These are phyloP conservation scores for Bonia amplexicaulis DNA, from an alignment of 176 grass and related monocot species.

Conservation along the genomic window DNA sequence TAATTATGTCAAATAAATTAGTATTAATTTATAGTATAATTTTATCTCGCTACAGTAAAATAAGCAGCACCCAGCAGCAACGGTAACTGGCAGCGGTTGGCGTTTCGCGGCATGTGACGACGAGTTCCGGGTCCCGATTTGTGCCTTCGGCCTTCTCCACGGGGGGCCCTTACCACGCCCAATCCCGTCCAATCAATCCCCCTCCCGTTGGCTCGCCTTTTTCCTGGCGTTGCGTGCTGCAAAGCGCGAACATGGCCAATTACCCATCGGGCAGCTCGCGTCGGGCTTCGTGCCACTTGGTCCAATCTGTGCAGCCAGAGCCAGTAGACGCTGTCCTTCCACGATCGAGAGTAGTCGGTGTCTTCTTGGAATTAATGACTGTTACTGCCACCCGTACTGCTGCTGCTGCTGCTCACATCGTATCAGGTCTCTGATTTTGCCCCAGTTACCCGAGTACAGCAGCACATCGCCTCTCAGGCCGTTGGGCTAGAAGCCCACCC, in stretches of 20 bases:
- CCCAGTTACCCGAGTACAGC: background rate
- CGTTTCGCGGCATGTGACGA: constrained; percentile 20
- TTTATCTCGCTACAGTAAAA: no score
- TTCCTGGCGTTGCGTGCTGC: background rate
- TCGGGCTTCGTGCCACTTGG: background rate
- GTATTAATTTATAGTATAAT: no score
- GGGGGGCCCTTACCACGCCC: no score
- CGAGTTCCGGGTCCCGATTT: background rate
- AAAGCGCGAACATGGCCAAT: background rate
- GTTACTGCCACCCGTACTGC: background rate
- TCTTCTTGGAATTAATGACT: background rate
- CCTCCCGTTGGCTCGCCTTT: background rate
- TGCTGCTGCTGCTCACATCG: background rate
- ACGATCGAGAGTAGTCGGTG: background rate
- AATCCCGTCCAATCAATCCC: background rate
- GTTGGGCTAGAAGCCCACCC: no score
- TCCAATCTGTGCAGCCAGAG: background rate
- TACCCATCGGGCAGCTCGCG: background rate
- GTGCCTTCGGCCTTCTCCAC: background rate
- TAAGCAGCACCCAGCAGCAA: no score
- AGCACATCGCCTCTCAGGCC: no score
- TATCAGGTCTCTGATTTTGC: background rate
- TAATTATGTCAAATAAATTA: no score
- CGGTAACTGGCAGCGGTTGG: constrained; percentile 10
- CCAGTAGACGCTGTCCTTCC: background rate